Evolutionary conservation across 2,329 filamentous ascomycete genomes (phyloP), one percentile per base, ranked within the genome.

Genomic region (Botrytis tulipae): DNA sequence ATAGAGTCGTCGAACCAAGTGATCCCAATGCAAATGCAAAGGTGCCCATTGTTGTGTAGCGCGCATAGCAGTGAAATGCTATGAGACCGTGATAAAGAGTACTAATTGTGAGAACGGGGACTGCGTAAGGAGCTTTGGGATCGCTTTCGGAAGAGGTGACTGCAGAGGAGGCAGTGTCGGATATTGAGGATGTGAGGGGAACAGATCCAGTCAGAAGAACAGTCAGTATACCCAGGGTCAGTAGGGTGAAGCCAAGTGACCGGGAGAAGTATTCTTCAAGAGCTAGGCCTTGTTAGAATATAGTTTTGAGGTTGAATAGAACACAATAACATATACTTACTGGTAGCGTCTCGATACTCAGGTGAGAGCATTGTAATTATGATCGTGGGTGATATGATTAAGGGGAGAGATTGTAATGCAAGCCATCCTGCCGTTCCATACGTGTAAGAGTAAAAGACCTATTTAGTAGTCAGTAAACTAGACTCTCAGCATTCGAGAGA

Each of bases 241-340:
- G 81, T 44, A 91, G 83, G 9, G 86, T 82, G 68, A 92, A 82
- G 74, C 89, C 90, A 3, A 91, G 84, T 59, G 84, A 86, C 57
- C 90, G 87, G 66, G 86, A 86, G 79, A 92, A 87, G 83, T 92
- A 92, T 73, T 87, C 82, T 81, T 92, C 91, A 22, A 92, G 83
- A 44, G 83, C 89, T 89, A 74, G 40, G 14, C 12, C 35, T 60
- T 66, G 68, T 65, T 76, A 71, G 70, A 54, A 18, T 32, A 3
- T 54, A 57, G 9, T 9, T 70, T 73, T 74, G 37, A 8, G 74
- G 74, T 35, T 37, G 35, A 72, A 73, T 22, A 72, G 44, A 40
- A 54, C 7, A 22, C 16, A 4, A n/a, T 20, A 32, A n/a, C 5
- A 44, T 16, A 16, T 32, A 65, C 84, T 75, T 83, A 90, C 87